phyloP scores from a whole-genome alignment of 2,329 filamentous ascomycete species.

The Botrytis elliptica region DNA sequence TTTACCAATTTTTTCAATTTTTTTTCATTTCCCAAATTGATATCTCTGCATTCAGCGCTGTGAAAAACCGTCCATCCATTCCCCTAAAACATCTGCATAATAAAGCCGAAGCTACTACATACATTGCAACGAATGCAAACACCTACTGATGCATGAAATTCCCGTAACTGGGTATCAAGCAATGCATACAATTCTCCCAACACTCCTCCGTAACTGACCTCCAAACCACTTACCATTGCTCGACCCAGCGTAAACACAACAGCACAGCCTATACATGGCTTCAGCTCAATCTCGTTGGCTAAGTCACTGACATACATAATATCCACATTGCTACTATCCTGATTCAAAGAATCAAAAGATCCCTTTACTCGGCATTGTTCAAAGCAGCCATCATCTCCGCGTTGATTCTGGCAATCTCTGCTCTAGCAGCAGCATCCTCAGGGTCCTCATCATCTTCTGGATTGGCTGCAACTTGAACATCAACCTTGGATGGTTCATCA shows the following conservation, averaged over 20 bases:
- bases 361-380: constrained; percentile 13
- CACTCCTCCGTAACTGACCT: background rate
- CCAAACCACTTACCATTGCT: background rate
- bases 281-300: background rate
- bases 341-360: background rate
- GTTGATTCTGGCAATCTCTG: constrained; percentile 34
- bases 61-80: background rate
- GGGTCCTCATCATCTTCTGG: constrained; percentile 26
- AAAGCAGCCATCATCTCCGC: constrained; percentile 30
- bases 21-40: constrained; percentile 19
- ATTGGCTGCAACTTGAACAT: background rate
- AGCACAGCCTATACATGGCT: background rate
- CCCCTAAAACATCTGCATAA: constrained; percentile 7
- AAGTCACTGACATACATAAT: background rate
- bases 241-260: background rate
- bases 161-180: background rate
- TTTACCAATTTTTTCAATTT: constrained; percentile 1
- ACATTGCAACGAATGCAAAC: constrained; percentile 13
- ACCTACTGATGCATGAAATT: constrained; percentile 2
- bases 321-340: background rate
- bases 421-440: constrained; percentile 32
- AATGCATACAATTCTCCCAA: background rate
- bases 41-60: constrained; percentile 9
- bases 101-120: constrained; percentile 12
- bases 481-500: constrained; percentile 5